phyloP scores from a whole-genome alignment of 768 basidiomycete genomes.

The Suillus fuscotomentosus region DNA sequence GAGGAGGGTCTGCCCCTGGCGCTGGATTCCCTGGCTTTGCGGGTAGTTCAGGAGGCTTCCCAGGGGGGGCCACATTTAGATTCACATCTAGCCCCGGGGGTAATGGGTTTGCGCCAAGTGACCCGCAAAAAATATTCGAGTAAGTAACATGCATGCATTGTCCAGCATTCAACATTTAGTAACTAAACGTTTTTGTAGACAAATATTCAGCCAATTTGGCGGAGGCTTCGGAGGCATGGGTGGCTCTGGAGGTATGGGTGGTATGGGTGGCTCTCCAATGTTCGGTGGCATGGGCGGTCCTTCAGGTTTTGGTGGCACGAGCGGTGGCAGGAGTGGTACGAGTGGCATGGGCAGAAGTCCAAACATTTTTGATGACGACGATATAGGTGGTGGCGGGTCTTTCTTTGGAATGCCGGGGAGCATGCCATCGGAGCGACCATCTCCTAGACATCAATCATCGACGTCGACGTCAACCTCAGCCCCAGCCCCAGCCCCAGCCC shows the following conservation, averaged over 20 bases:
- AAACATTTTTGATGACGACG: slow-evolving; percentile 38
- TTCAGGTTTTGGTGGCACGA: slow-evolving; percentile 28
- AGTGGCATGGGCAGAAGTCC: slow-evolving; percentile 32
- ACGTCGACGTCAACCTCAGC: slow-evolving; percentile 29
- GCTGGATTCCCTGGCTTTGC: slow-evolving; percentile 39
- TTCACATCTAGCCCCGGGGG: slow-evolving; percentile 50
- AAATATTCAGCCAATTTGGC: slow-evolving; percentile 45
- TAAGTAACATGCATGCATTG: slow-evolving; percentile 37
- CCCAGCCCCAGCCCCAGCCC: slow-evolving; percentile 23
- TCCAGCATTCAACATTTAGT: not conserved
- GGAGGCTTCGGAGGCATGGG: slow-evolving; percentile 36
- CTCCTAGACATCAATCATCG: slow-evolving; percentile 27
- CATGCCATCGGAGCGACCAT: slow-evolving; percentile 48
- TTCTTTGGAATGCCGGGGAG: slow-evolving; percentile 49
- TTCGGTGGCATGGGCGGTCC: slow-evolving; percentile 28
- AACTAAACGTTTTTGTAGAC: slow-evolving; percentile 34
- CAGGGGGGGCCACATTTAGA: slow-evolving; percentile 51
- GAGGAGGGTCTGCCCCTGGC: slow-evolving; percentile 53
- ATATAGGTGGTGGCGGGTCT: slow-evolving; percentile 42
- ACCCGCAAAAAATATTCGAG: slow-evolving; percentile 90
- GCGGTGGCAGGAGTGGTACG: slow-evolving; percentile 22
- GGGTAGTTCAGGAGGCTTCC: slow-evolving; percentile 42
- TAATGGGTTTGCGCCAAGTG: slow-evolving; percentile 71
- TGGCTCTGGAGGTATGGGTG: slow-evolving; percentile 15
- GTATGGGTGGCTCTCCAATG: slow-evolving; percentile 16